Conservation (phyloP, 1,139 yeast genomes). For the Diutina scorzettiae region DNA sequence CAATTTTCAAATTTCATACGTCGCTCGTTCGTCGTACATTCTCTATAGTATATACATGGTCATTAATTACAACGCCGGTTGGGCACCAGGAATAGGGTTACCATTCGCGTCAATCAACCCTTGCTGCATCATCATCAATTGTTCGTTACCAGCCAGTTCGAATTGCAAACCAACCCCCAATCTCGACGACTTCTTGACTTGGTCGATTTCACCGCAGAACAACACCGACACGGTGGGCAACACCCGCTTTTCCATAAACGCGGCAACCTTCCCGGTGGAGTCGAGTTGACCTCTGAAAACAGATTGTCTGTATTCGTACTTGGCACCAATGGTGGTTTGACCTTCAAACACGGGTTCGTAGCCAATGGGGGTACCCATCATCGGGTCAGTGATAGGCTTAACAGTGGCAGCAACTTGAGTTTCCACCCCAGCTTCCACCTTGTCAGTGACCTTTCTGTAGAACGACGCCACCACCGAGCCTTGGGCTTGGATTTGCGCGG, state of each 20-base stretch:
- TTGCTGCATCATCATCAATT: conserved; percentile 65
- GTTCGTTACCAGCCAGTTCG: conserved; percentile 90
- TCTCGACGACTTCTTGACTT: conserved; percentile 69
- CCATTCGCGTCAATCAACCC: conserved; percentile 73
- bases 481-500: conserved; percentile 90
- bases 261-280: conserved; percentile 81
- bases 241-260: conserved; percentile 86
- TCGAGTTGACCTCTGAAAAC: conserved; percentile 93
- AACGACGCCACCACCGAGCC: conserved; percentile 83
- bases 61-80: conserved; percentile 26
- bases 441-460: conserved; percentile 88
- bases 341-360: conserved; percentile 81
- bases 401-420: conserved; percentile 73
- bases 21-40: background rate
- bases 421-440: conserved; percentile 95
- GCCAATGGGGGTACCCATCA: conserved; percentile 74
- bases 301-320: conserved; percentile 95
- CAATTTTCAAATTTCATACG: too few species aligned
- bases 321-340: conserved; percentile 89
- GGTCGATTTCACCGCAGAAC: conserved; percentile 89
- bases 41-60: conserved; percentile 11
- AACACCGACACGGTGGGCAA: conserved; percentile 82
- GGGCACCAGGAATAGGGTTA: conserved; percentile 68
- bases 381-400: conserved; percentile 68
- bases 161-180: conserved; percentile 92